Evolutionary conservation across 2,329 filamentous ascomycete genomes (phyloP), one percentile per base, ranked within the genome.

Genomic region (Aureobasidium sp.): DNA sequence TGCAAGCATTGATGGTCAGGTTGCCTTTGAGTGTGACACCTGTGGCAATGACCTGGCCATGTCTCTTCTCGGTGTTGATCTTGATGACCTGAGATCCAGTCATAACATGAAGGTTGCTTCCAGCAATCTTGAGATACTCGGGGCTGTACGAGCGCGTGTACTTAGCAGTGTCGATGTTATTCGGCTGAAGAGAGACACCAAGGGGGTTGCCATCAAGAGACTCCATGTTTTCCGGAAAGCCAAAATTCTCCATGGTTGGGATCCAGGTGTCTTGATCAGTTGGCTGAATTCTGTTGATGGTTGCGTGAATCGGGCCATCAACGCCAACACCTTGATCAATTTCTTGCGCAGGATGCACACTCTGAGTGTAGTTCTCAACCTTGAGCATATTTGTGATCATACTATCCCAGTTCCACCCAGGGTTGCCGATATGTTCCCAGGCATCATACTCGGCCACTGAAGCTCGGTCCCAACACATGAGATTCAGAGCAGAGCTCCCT

Each of bases 321-420:
- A 46, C 53, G 24, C 53, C 53, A 62, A 52, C 20, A 62, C 65
- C 43, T 62, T 65, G 13, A 55, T 60, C 17, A 15, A 65, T 50
- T 13, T 61, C 37, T 52, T 59, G 32, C 26, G 44, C 36, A 27
- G 63, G 66, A 41, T 69, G 66, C 27, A 69, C 66, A 37, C 67
- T 68, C 29, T 63, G 64, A 27, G 66, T 68, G 68, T 75, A 81
- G 0, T 77, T 77, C 3, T 76, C 66, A 27, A 46, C 53, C 39
- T 56, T 56, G 37, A 56, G 53, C 53, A 56, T 56, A n/a, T n/a
- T 56, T 27, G 37, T 36, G 26, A 56, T 56, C 24, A 81, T 71
- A 7, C 73, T 73, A 5, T 77, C 67, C 63, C 77, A 81, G 63
- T 73, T 75, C 73, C 81, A 84, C 13, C 69, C 68, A 3, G 48